Base-by-base conservation (phyloP, 306 rosid genomes). In the Oxytropis ochrocephala region DNA sequence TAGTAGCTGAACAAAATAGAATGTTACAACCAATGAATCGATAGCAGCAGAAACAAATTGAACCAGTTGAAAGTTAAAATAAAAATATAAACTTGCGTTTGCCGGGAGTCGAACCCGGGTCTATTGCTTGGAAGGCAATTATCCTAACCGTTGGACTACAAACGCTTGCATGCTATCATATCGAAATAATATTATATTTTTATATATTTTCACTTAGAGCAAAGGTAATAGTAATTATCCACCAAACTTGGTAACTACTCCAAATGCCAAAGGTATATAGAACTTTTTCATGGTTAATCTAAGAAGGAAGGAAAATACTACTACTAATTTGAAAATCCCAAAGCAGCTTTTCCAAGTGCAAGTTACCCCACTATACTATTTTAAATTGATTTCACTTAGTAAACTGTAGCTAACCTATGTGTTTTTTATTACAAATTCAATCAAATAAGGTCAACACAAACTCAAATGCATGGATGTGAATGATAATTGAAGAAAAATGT, bases 41-140 rank as follows among this genome's bases (percentile, higher is more conserved):
- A 11, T 9, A 13, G 0, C 18, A 48, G 8, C 1, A 49, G 2
- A 49, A 7, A 3, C 1, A 8, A 17, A 16, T 0, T 8, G n/a
- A 51, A 19, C 3, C 1, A 2, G 5, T 3, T 0, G 1, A 51
- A 13, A 57, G 33, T 1, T 1, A 30, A n/a, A 5, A 6, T 33
- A 12, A 4, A 16, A 59, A 2, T 0, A 1, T 0, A 0, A 14
- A 0, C n/a, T 0, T 67, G 88, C 80, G 86, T 84, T 48, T 81
- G 86, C 80, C 82, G 86, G 84, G 86, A 84, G 84, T 78, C 86
- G 76, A 84, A 84, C 84, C 86, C 86, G 84, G 84, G 84, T 84
- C 80, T 84, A 84, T 84, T 84, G 80, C 88, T 84, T 81, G 88
- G 88, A 84, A 84, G 88, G 84, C 88, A 84, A 84, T 81, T 84